Evolutionary conservation across 805 yeast genomes (phyloP), one percentile per base, ranked within the genome.

Genomic region (Hanseniaspora thailandica): DNA sequence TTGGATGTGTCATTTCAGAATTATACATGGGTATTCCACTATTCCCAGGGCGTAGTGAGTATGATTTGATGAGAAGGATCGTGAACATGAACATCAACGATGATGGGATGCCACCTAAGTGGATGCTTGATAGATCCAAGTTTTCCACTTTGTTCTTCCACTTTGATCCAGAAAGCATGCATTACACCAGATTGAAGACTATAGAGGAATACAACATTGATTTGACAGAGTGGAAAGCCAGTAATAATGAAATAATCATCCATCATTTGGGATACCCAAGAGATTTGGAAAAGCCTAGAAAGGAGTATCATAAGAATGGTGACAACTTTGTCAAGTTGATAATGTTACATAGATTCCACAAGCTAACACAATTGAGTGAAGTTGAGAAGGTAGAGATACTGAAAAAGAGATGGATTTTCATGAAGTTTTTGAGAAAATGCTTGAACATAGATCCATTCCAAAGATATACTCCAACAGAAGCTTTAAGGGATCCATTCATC

Each of bases 91-190:
- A 33, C 19, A 33, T 50, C 15, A 43, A 35, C 13, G 43, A 20
- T 13, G 66, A 90, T 55, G 96, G 95, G 0, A 66, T 72, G 57
- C 98, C 98, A 23, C 97, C 96, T 10, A 71, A 82, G 23, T 95
- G 96, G 86, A 93, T 93, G 98, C 74, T 90, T 58, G 97, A 90
- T 58, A 87, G 86, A 80, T 98, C 97, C 26, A 83, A 86, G 59
- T 87, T 83, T 65, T 75, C 95, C 1, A 68, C 73, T 45, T 78
- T 81, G 59, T 93, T 84, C 60, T 63, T 61, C 65, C 68, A 56
- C 59, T 69, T 57, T 31, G 46, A 54, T 31, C 53, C 55, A 4
- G 52, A 39, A 49, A 31, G 58, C 57, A 52, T 50, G 35, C 57
- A 57, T 62, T 63, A 66, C 62, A 43, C 54, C 3, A 67, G 60